Evolutionary conservation across 202 grass and related monocot genomes (phyloP).

Genomic region (Thinopyrum obtusiflorum): DNA sequence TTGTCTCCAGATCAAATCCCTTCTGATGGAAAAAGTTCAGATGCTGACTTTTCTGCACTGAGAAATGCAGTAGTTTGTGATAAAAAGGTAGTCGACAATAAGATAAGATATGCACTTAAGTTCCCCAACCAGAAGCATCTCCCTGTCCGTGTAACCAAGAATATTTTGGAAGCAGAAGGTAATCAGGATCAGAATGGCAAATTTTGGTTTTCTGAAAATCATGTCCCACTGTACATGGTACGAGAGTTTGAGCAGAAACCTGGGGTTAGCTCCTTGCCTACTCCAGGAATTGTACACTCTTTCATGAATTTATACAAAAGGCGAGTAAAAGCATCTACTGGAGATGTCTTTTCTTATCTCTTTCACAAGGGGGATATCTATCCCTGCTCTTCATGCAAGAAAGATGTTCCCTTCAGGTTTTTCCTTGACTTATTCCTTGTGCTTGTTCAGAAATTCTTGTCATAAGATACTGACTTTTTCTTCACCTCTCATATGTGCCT

Average conservation of each 20-base stretch:
- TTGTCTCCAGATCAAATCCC: constrained; percentile 69
- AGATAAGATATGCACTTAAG: constrained; percentile 75
- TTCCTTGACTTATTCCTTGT: constrained; percentile 19
- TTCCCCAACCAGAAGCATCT: constrained; percentile 93
- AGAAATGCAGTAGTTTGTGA: constrained; percentile 92
- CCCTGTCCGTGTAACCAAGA: constrained; percentile 77
- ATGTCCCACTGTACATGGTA: constrained; percentile 80
- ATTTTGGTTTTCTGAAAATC: constrained; percentile 91
- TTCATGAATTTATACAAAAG: constrained; percentile 49
- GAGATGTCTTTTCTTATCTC: constrained; percentile 77
- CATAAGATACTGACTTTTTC: constrained; percentile 35
- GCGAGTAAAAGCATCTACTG: constrained; percentile 40
- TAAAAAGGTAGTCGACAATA: constrained; percentile 68
- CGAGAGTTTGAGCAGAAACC: constrained; percentile 77
- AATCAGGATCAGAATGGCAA: constrained; percentile 50
- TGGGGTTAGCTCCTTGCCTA: constrained; percentile 31
- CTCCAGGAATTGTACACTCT: constrained; percentile 28
- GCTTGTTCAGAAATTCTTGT: constrained; percentile 22
- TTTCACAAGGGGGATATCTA: constrained; percentile 63
- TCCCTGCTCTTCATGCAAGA: constrained; percentile 89
- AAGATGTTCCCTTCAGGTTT: constrained; percentile 72
- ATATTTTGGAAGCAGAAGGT: constrained; percentile 80
- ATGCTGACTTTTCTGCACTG: constrained; percentile 63
- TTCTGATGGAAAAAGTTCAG: constrained; percentile 70
- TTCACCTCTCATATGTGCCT: constrained; percentile 30